phyloP scores from a whole-genome alignment of 2,329 filamentous ascomycete genomes.

The Phaeosphaeriaceae sp. region DNA sequence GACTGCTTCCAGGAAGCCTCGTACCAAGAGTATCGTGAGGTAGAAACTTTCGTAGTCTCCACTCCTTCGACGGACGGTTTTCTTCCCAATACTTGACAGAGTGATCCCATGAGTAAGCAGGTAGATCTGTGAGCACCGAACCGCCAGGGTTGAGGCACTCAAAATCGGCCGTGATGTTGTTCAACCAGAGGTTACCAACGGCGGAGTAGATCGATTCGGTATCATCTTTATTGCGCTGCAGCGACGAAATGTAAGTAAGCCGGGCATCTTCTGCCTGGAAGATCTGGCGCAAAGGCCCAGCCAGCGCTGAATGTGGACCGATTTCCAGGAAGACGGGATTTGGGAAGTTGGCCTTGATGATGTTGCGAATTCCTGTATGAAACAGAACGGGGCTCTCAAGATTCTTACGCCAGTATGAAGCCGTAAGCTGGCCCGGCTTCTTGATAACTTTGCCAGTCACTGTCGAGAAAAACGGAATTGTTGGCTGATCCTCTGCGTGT shows the following conservation, averaged over 20 bases:
- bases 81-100: constrained; percentile 13
- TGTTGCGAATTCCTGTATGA: neutral
- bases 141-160: neutral
- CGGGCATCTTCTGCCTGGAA: constrained; percentile 27
- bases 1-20: constrained; percentile 3
- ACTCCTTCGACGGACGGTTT: constrained; percentile 3
- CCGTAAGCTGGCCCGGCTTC: neutral
- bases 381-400: constrained; percentile 7
- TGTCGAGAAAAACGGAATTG: neutral
- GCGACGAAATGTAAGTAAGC: neutral
- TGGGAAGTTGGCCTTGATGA: neutral
- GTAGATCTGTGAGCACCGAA: constrained; percentile 8
- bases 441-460: neutral
- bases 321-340: constrained; percentile 11
- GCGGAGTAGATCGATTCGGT: neutral
- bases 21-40: constrained; percentile 26
- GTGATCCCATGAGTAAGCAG: constrained; percentile 20
- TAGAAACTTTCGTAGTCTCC: constrained; percentile 20
- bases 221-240: neutral
- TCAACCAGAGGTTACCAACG: constrained; percentile 14
- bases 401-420: constrained; percentile 7
- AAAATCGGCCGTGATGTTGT: neutral
- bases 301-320: constrained; percentile 9
- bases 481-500: too few species aligned
- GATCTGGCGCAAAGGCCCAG: constrained; percentile 14